Percentiles rank a stretch among this genome's conserved stretches.
phyloP scores from a whole-genome alignment of 164 flowering plant genomes.

The Santalum album region DNA sequence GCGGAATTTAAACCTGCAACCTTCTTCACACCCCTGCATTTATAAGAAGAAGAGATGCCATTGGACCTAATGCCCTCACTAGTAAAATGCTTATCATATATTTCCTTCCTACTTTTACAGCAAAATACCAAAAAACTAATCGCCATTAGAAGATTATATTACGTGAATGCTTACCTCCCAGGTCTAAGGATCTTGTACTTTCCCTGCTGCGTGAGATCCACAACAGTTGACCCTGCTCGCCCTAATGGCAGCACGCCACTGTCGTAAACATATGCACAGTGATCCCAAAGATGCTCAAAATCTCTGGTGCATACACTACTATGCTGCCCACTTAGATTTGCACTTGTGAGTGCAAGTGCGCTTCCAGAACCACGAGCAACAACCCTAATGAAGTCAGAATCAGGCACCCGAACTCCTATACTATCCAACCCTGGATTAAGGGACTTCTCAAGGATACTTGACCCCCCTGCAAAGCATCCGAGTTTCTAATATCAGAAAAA shows the following conservation, averaged over 20 bases:
- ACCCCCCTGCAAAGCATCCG: conserved; percentile 72
- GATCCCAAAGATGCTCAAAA: conserved; percentile 80
- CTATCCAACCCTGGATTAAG: conserved; percentile 85
- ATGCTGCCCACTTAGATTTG: conserved; percentile 79
- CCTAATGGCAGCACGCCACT: conserved; percentile 85
- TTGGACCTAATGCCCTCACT: no score
- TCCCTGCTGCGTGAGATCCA: conserved; percentile 67
- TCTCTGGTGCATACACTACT: conserved; percentile 75
- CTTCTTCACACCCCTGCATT: no score
- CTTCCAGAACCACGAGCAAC: conserved; percentile 68
- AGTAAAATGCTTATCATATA: no score
- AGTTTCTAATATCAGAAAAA: no score
- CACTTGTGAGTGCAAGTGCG: conserved; percentile 92
- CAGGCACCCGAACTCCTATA: conserved; percentile 92
- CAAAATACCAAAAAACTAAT: no score
- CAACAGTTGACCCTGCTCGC: conserved; percentile 88
- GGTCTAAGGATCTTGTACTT: conserved; percentile 75
- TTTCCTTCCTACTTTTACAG: no score
- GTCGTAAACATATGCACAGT: conserved; percentile 74
- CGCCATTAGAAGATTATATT: not conserved
- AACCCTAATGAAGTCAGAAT: conserved; percentile 57
- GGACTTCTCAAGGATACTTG: conserved; percentile 81
- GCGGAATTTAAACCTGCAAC: no score
- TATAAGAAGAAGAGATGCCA: no score
- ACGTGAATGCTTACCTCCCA: conserved; percentile 56